Evolutionary conservation across 2,329 filamentous ascomycete species (phyloP).

Genomic region (Phyllosticta capitalensis): DNA sequence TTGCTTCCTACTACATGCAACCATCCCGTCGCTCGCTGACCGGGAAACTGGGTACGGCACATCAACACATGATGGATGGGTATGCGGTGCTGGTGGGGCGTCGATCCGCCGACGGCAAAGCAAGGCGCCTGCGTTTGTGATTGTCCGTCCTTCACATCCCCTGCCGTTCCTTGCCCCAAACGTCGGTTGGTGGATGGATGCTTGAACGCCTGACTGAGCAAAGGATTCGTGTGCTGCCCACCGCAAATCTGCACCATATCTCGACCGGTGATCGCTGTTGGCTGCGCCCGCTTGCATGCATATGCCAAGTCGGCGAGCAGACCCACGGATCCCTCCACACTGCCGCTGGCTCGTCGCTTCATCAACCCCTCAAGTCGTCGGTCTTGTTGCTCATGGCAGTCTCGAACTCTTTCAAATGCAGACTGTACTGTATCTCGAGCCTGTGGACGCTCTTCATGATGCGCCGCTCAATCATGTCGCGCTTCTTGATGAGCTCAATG

Average conservation of each 20-base stretch:
- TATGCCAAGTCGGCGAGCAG: too few relatives aligned
- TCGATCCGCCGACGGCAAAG: background rate
- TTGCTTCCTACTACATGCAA: too few relatives aligned
- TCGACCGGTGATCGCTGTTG: background rate
- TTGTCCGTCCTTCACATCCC: too few relatives aligned
- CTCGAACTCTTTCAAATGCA: background rate
- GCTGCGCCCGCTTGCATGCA: too few relatives aligned
- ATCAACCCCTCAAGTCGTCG: background rate
- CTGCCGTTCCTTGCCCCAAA: background rate
- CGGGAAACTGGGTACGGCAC: background rate
- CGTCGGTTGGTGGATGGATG: background rate
- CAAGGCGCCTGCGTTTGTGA: background rate
- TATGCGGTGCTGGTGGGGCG: background rate
- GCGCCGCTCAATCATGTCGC: slow-evolving; percentile 8
- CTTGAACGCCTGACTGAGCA: background rate
- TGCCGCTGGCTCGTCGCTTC: background rate
- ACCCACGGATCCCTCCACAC: background rate
- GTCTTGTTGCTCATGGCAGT: background rate
- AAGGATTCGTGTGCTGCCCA: background rate
- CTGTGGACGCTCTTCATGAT: slow-evolving; percentile 6
- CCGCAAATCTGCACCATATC: too few relatives aligned
- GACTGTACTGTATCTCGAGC: slow-evolving; percentile 2
- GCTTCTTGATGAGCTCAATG: slow-evolving; percentile 2
- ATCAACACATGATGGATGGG: background rate
- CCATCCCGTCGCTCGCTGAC: background rate